Evolutionary conservation across 2,329 filamentous ascomycete species (phyloP).

Genomic region (Penicillium sp.): DNA sequence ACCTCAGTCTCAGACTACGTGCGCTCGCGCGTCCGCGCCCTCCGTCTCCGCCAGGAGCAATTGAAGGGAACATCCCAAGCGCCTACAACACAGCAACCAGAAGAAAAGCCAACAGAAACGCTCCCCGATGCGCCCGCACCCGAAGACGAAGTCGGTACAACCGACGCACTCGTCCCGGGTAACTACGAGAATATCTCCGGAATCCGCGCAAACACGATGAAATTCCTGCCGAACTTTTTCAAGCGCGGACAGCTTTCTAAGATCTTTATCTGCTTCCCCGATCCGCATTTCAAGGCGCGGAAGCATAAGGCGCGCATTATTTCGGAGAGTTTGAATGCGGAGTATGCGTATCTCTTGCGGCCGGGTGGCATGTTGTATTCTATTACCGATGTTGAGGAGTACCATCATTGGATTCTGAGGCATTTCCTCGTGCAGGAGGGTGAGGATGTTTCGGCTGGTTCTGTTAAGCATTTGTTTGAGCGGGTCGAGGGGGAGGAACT

Average conservation of each 20-base stretch:
- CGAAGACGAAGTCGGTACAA: conserved; percentile 23
- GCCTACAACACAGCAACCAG: conserved; percentile 1
- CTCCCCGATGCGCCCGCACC: not conserved
- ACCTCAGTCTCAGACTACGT: conserved; percentile 89
- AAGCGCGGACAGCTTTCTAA: conserved; percentile 75
- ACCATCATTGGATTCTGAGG: conserved; percentile 90
- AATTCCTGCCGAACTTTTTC: conserved; percentile 99
- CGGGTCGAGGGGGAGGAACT: conserved; percentile 62
- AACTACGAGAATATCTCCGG: conserved; percentile 85
- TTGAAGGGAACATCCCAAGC: conserved; percentile 18
- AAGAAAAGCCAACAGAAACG: not conserved
- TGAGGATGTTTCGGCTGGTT: conserved; percentile 65
- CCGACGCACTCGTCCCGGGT: conserved; percentile 29
- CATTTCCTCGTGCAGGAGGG: conserved; percentile 65
- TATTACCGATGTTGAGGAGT: conserved; percentile 93
- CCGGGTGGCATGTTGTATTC: conserved; percentile 91
- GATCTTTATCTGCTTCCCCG: conserved; percentile 97
- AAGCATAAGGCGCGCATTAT: conserved; percentile 98
- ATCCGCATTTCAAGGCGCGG: conserved; percentile 95
- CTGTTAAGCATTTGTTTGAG: conserved; percentile 64
- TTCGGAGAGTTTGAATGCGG: conserved; percentile 80
- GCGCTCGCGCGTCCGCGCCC: conserved; percentile 78
- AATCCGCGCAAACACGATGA: conserved; percentile 94
- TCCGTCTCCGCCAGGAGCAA: conserved; percentile 56
- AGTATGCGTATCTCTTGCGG: conserved; percentile 84